Evolutionary conservation across 2,329 filamentous ascomycete species (phyloP).

Genomic region (Colletotrichum liriopes): DNA sequence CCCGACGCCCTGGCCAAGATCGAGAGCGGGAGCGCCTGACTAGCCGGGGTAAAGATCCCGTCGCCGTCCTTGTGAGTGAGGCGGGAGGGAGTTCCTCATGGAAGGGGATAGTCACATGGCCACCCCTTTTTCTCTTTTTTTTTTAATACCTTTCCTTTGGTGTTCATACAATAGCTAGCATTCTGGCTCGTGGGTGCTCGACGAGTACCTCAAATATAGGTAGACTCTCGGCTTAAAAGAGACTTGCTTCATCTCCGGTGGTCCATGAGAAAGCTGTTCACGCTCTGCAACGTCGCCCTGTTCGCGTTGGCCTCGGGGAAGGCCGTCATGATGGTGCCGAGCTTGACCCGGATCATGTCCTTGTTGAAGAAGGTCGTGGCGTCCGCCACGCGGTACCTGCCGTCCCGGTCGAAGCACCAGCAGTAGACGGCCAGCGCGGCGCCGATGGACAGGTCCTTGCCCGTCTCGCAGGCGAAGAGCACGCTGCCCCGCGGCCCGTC

Average conservation of each 20-base stretch:
- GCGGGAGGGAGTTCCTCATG: neutral
- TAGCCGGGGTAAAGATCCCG: conserved; percentile 37
- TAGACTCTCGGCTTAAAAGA: conserved; percentile 17
- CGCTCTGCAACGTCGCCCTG: conserved; percentile 87
- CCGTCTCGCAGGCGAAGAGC: conserved; percentile 81
- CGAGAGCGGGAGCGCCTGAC: conserved; percentile 42
- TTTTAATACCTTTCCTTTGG: too few relatives aligned
- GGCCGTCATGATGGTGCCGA: conserved; percentile 87
- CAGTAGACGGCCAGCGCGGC: conserved; percentile 84
- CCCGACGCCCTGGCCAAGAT: conserved; percentile 63
- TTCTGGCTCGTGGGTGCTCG: conserved; percentile 11
- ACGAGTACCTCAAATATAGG: neutral
- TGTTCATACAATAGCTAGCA: conserved; percentile 6
- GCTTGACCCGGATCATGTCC: conserved; percentile 79
- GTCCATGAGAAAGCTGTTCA: conserved; percentile 91
- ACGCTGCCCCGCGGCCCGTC: conserved; percentile 47
- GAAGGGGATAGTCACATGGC: neutral
- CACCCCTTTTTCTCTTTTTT: neutral
- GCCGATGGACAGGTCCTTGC: conserved; percentile 86
- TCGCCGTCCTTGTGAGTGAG: conserved; percentile 34
- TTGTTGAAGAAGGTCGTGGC: conserved; percentile 73
- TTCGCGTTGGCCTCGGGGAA: conserved; percentile 88
- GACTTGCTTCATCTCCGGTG: conserved; percentile 52
- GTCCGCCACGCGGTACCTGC: conserved; percentile 55
- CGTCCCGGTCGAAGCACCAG: conserved; percentile 77